Conservation (phyloP, 352 stramenopile genomes). For the Globisporangium ultimum region DNA sequence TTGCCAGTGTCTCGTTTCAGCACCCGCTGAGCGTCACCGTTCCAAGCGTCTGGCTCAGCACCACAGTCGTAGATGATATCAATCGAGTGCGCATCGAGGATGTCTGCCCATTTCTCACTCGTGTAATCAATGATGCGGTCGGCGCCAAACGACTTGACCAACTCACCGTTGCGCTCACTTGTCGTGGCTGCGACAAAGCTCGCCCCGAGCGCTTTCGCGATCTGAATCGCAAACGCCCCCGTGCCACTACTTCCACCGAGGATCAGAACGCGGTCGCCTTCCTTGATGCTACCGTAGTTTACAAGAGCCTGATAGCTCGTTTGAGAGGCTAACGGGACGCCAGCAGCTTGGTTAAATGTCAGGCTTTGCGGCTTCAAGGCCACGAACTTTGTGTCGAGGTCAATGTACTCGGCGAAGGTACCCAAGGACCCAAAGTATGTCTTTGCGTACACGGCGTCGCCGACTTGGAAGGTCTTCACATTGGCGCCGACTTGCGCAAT, state of each 20-base stretch:
- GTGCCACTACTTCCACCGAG: conserved; percentile 62
- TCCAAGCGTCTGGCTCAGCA: conserved; percentile 25
- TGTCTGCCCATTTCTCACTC: conserved; percentile 27
- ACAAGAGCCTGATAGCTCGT: conserved; percentile 54
- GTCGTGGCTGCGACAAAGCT: conserved; percentile 43
- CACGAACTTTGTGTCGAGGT: conserved; percentile 36
- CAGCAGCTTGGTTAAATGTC: conserved; percentile 53
- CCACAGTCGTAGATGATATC: conserved; percentile 12
- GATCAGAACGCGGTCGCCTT: conserved; percentile 36
- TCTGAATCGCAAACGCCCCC: conserved; percentile 51
- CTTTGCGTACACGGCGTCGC: conserved; percentile 63
- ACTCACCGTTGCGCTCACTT: conserved; percentile 29
- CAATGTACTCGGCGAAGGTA: conserved; percentile 51
- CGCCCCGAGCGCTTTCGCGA: conserved; percentile 54
- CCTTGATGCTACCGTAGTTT: conserved; percentile 26
- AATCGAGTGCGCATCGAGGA: conserved; percentile 30
- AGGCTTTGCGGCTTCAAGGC: conserved; percentile 46
- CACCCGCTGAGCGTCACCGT: conserved; percentile 23
- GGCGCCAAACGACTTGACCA: conserved; percentile 36
- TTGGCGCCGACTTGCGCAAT: not conserved
- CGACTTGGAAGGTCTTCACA: conserved; percentile 7
- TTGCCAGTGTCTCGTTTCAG: conserved; percentile 24
- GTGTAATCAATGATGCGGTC: conserved; percentile 60
- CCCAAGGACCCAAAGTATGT: conserved; percentile 28
- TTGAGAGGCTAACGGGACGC: conserved; percentile 43